Base-by-base conservation (phyloP, 352 stramenopile genomes). In the Phytophthora quininea region DNA sequence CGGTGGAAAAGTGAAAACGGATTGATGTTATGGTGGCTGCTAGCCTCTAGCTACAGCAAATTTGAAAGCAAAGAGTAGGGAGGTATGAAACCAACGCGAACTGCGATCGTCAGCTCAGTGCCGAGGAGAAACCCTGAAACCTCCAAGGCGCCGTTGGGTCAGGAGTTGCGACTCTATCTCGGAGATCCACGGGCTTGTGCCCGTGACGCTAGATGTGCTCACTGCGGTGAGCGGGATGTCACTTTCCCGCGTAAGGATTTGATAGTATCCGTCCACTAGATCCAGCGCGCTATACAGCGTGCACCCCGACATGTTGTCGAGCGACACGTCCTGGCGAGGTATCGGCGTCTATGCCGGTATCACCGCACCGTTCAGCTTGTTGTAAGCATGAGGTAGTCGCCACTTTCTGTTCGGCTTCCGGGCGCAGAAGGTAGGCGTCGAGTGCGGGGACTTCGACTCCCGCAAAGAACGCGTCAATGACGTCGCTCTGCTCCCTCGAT, bases 401-500 rank as follows among this genome's bases (percentile, higher is more conserved):
- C 75, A 80, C 0, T 38, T 47, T 0, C 62, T 50, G 7, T 35
- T 80, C 2, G 63, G 49, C 14, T 58, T 59, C 5, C n/a, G 27
- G 35, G 59, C 49, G 11, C 58, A 66, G 40, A 66, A 59, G 10
- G 62, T 58, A 0, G 62, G 53, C 6, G 46, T 63, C 7, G 38
- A 69, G 48, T 63, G 58, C 38, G 49, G 62, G 0, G 69, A 79
- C n/a, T 42, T 66, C 0, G 33, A 62, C 29, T 74, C 69, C 0
- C 61, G 68, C 7, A 48, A 77, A 75, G 64, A 77, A 80, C 7
- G 59, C 64, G 29, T 77, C 64, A 24, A 74, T 74, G n/a, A 61
- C 58, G 7, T 70, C 40, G 38, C 69, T 63, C 59, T 75, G 71
- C 1, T 73, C 66, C 0, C 42, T 29, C 2, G 67, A 63, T 2